Base-by-base conservation (phyloP, 2,329 filamentous ascomycete genomes). In the Periconia digitata region DNA sequence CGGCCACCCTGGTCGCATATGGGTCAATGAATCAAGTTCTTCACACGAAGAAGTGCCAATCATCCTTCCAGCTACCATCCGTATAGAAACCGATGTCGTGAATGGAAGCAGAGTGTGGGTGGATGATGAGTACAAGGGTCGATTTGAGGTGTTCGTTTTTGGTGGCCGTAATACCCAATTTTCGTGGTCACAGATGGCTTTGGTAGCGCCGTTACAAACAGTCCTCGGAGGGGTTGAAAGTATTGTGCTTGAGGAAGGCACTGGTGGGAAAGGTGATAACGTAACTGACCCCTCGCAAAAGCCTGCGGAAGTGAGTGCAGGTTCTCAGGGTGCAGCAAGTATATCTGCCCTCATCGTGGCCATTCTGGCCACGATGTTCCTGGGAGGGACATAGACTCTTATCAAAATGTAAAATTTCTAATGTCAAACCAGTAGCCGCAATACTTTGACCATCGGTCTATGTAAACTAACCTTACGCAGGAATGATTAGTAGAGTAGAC, bases 101-200 rank as follows among this genome's bases (percentile, higher is more conserved):
- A 72, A 75, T 13, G 79, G 79, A 0, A 79, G 72, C 44, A 66
- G 78, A 1, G 77, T 76, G 0, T 82, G 77, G 76, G 53, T 80
- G 0, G 58, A 79, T 47, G 74, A 69, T 7, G 40, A 53, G 0
- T 79, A 81, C 40, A 70, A 54, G 1, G 79, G 79, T 0, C 62
- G 79, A 8, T 82, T 81, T 44, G 79, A 82, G 52, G 79, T 81
- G 0, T 80, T 79, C 49, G 74, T 82, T 1, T 82, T 73, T 53
- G 79, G 79, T 0, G 79, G 79, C 2, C 71, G 69, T 24, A 82
- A 82, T 47, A 74, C 70, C 7, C 49, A 74, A 40, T 77, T 79
- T 40, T 80, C 77, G 24, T 82, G 79, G 79, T 79, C 74, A 50
- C 79, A 80, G 59, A 82, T 82, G 79, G 78, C 79, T 1, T 75